phyloP scores from a whole-genome alignment of 1,139 yeast genomes.

The Williopsis jadinii region DNA sequence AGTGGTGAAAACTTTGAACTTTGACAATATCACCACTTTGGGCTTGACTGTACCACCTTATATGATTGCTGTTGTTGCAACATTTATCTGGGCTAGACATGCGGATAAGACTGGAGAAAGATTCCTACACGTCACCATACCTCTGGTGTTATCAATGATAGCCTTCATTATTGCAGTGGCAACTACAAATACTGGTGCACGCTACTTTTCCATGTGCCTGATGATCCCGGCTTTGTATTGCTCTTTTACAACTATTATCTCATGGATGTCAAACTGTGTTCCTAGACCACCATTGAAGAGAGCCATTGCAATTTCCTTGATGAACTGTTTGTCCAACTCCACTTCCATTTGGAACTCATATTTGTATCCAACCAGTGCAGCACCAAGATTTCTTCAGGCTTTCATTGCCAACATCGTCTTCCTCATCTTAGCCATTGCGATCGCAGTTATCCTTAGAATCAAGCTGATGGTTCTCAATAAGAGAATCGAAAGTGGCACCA shows the following conservation, averaged over 20 bases:
- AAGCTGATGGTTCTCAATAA: conserved; percentile 35
- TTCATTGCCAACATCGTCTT: conserved; percentile 44
- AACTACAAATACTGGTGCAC: conserved; percentile 48
- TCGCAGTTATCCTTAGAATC: conserved; percentile 35
- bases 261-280: conserved; percentile 49
- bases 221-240: conserved; percentile 54
- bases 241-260: conserved; percentile 45
- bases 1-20: conserved; percentile 48
- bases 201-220: conserved; percentile 56
- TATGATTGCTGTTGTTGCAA: conserved; percentile 45
- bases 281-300: conserved; percentile 45
- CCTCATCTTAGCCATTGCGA: conserved; percentile 33
- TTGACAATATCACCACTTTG: conserved; percentile 40
- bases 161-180: conserved; percentile 50
- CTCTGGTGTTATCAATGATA: conserved; percentile 37
- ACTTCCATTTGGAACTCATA: conserved; percentile 50
- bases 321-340: conserved; percentile 46
- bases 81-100: conserved; percentile 49
- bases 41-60: conserved; percentile 59
- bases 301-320: conserved; percentile 44
- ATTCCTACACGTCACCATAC: conserved; percentile 43
- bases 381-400: conserved; percentile 41
- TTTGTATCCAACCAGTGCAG: conserved; percentile 35
- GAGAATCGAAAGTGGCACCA: conserved; percentile 38
- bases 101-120: conserved; percentile 54